A percentile compares a stretch with the other conserved stretches of the same genome.
Evolutionary conservation across 108 stramenopile species (phyloP).

Genomic region (Bacterosira constricta): DNA sequence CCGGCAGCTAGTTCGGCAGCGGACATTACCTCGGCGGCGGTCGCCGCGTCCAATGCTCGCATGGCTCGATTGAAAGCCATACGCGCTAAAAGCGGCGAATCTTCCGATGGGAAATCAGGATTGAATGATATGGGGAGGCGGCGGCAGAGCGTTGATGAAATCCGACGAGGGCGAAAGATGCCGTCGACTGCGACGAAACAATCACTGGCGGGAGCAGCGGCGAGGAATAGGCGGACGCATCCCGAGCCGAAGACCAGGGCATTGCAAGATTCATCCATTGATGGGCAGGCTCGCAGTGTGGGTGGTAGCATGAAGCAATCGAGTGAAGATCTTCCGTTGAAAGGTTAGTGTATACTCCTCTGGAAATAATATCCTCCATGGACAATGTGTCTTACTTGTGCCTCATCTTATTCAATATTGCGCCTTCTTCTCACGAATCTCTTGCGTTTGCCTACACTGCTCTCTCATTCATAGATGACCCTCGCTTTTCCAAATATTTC

Average conservation of each 20-base stretch:
- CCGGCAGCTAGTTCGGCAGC: neutral
- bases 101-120: neutral
- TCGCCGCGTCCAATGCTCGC: constrained; percentile 36
- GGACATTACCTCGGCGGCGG: constrained; percentile 30
- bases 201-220: neutral
- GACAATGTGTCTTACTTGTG: too few relatives aligned
- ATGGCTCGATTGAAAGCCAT: constrained; percentile 33
- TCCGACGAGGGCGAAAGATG: too few relatives aligned
- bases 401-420: constrained; percentile 5
- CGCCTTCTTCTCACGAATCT: neutral
- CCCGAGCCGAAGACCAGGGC: too few relatives aligned
- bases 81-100: neutral
- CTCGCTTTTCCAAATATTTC: constrained; percentile 49
- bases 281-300: too few relatives aligned
- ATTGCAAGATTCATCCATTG: too few relatives aligned
- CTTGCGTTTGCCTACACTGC: neutral
- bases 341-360: constrained; percentile 25
- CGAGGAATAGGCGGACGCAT: neutral
- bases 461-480: constrained; percentile 22
- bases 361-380: too few relatives aligned
- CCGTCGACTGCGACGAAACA: constrained; percentile 20
- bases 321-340: constrained; percentile 33
- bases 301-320: constrained; percentile 11
- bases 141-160: constrained; percentile 40
- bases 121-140: neutral